Conservation (phyloP, 2,329 filamentous ascomycete genomes). For the Trichoderma lentiforme region DNA sequence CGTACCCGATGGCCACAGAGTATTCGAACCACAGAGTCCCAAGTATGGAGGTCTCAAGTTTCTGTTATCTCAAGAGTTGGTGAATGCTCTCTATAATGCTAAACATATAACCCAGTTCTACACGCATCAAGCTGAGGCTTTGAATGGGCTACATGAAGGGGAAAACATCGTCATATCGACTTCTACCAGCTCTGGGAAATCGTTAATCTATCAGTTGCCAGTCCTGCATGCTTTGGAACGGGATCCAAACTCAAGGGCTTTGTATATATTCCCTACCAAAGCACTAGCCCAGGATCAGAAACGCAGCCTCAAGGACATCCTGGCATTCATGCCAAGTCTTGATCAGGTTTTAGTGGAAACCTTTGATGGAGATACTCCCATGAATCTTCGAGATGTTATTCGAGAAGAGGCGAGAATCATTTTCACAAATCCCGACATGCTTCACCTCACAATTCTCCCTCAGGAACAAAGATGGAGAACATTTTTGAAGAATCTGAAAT, state of each 20-base stretch:
- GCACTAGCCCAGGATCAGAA: conserved; percentile 92
- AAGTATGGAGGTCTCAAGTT: conserved; percentile 84
- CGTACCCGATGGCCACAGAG: conserved; percentile 85
- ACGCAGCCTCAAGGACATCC: conserved; percentile 79
- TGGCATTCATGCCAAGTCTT: conserved; percentile 75
- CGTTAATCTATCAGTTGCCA: conserved; percentile 94
- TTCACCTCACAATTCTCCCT: conserved; percentile 89
- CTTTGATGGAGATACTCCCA: conserved; percentile 91
- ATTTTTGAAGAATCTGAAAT: conserved; percentile 84
- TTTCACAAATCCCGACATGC: conserved; percentile 97
- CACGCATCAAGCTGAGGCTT: conserved; percentile 87
- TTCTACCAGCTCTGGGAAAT: conserved; percentile 95
- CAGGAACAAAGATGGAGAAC: conserved; percentile 86
- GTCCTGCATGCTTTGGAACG: conserved; percentile 83
- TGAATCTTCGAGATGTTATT: conserved; percentile 72
- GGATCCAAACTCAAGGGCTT: conserved; percentile 72
- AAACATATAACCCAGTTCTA: conserved; percentile 83
- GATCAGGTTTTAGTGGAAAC: conserved; percentile 81
- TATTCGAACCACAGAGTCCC: conserved; percentile 81
- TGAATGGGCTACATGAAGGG: conserved; percentile 80
- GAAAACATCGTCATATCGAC: conserved; percentile 89
- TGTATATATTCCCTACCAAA: conserved; percentile 99
- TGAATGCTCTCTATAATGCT: conserved; percentile 95
- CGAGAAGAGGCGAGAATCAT: conserved; percentile 88
- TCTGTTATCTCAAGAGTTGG: conserved; percentile 79